Conservation (phyloP, 148 eudicot genomes). For the Diospyros lotus region DNA sequence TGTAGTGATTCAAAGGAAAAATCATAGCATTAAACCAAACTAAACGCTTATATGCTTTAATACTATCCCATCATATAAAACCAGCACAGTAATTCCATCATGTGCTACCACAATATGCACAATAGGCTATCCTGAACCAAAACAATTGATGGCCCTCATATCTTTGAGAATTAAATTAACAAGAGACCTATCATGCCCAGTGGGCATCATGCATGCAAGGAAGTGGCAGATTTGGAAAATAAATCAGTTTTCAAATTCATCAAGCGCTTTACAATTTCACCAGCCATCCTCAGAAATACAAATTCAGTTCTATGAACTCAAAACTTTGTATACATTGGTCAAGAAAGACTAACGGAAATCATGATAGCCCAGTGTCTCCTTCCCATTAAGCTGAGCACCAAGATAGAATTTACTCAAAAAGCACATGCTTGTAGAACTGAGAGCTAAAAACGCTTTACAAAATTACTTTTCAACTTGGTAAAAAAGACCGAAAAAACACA, state of each 20-base stretch:
- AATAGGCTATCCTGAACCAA: neutral
- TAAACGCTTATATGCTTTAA: neutral
- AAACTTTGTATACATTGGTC: neutral
- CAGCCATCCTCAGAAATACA: too few relatives aligned
- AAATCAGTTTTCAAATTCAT: neutral
- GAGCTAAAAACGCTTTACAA: neutral
- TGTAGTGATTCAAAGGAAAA: neutral
- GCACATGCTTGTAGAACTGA: neutral
- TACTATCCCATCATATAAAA: neutral
- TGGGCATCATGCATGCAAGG: neutral
- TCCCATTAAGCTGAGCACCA: neutral
- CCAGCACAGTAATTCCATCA: neutral
- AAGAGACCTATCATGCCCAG: neutral
- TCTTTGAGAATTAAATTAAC: neutral
- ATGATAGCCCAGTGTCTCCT: neutral
- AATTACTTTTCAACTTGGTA: neutral
- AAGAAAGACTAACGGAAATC: slow-evolving; percentile 2
- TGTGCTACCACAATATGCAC: neutral
- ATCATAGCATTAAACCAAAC: neutral
- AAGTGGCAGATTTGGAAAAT: neutral
- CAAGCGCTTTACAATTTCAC: neutral
- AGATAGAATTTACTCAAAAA: neutral
- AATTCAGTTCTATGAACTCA: neutral
- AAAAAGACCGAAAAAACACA: neutral
- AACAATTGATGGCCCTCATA: neutral